Base-by-base conservation (phyloP, 306 rosid genomes). In the Acacia confusa region DNA sequence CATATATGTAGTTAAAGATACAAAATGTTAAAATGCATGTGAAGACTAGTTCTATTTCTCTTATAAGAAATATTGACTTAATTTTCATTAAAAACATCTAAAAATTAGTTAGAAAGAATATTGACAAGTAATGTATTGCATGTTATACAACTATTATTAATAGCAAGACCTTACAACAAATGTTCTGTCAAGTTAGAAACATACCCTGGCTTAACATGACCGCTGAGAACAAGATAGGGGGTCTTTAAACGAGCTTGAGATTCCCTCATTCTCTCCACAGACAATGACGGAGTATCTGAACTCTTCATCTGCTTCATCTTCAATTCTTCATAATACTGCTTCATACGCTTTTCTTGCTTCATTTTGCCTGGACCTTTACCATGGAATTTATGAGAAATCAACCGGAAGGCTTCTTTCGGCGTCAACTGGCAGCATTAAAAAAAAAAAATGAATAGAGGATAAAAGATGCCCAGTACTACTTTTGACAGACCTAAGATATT, bases 261-360 rank as follows among this genome's bases (percentile, higher is more conserved):
- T 69, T 95, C 98, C 88, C 96, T 89, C 99, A 95, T 95, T 88
- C 96, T 90, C 96, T 90, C 96, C 71, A 89, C 97, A 70, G 98
- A 93, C 63, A 88, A 7, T 16, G 96, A 95, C 47, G 98, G 98
- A 20, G 99, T 95, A 83, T 95, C 98, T 4, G 96, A 91, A 84
- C 96, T 95, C 91, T 89, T 92, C 99, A 95, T 95, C 78, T 89
- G 94, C 83, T 95, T 95, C 91, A 93, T 79, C 88, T 92, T 93
- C 75, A 93, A 83, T 81, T 95, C 99, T 88, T 95, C 96, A 4
- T 89, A 85, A 84, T 78, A 95, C 82, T 95, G 98, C 89, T 89
- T 95, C 91, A 87, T 84, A 76, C 98, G 98, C 85, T 95, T 95
- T 86, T 95, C 99, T 87, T 89, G 98, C 85, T 95, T 95, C 99